Percentiles rank a stretch among this genome's conserved stretches.
Conservation (phyloP, 1,284 basidiomycete genomes). For the Heliocybe sulcata region DNA sequence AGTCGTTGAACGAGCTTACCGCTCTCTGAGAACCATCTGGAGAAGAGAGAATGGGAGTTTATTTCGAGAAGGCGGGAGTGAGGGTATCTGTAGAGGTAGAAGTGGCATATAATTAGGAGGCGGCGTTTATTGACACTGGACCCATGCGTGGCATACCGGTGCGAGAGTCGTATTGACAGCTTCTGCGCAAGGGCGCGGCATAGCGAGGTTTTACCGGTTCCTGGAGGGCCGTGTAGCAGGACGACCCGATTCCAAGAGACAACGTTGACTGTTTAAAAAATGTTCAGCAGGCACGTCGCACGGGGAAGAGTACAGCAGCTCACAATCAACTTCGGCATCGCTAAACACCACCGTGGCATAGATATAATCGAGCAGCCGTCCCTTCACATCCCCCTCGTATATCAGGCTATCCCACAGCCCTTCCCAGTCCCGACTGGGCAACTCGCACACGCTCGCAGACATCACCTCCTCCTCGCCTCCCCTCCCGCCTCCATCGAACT, state of each 20-base stretch:
- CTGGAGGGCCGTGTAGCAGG: conserved; percentile 93
- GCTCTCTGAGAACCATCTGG: conserved; percentile 97
- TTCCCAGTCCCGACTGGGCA: conserved; percentile 80
- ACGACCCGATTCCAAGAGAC: conserved; percentile 95
- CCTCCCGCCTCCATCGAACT: conserved; percentile 62
- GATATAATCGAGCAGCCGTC: conserved; percentile 87
- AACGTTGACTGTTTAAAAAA: conserved; percentile 59
- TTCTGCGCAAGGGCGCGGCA: conserved; percentile 96
- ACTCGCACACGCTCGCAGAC: conserved; percentile 81
- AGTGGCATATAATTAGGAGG: background rate
- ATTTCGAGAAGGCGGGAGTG: conserved; percentile 91
- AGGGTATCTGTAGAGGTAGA: conserved; percentile 55
- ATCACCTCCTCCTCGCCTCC: conserved; percentile 70
- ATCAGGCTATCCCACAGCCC: conserved; percentile 91
- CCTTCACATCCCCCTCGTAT: conserved; percentile 87
- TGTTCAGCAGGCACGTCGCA: background rate
- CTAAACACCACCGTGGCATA: conserved; percentile 89
- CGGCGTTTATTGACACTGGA: too few relatives aligned
- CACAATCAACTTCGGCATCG: conserved; percentile 83
- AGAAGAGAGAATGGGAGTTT: conserved; percentile 95
- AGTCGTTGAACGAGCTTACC: conserved; percentile 96
- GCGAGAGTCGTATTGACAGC: conserved; percentile 83
- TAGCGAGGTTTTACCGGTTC: conserved; percentile 95
- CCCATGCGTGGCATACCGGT: conserved; percentile 42
- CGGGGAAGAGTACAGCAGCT: conserved; percentile 20